These are phyloP conservation scores for Neurospora sp. DNA, from an alignment of 2,329 filamentous ascomycete genomes.

Conservation along the genomic window DNA sequence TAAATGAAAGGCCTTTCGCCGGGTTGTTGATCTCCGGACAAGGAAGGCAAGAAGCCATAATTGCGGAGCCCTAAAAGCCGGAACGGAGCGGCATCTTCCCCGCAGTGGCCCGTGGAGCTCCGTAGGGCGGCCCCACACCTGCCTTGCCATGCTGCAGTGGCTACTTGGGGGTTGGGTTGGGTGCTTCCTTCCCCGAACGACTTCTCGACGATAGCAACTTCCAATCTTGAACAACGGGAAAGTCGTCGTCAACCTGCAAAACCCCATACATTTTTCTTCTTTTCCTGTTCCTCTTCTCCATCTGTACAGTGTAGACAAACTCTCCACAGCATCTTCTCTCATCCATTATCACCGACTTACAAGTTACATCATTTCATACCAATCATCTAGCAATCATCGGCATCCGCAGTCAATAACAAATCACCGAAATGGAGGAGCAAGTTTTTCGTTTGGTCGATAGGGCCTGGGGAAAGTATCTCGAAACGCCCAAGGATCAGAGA, in stretches of 20 bases:
- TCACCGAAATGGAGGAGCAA: slow-evolving; percentile 63
- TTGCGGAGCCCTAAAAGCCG: background rate
- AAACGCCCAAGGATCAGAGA: slow-evolving; percentile 37
- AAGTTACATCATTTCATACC: background rate
- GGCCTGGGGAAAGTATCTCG: slow-evolving; percentile 53
- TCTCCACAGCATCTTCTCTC: background rate
- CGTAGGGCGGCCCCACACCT: background rate
- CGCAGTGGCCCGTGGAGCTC: background rate
- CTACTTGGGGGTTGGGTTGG: too few relatives aligned
- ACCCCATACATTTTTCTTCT: background rate
- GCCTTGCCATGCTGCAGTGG: background rate
- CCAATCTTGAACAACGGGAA: background rate
- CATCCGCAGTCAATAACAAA: background rate
- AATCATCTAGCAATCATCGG: background rate
- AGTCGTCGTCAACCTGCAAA: background rate
- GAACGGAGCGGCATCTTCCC: background rate
- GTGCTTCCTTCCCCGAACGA: background rate
- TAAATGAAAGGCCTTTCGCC: background rate
- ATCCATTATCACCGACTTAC: background rate
- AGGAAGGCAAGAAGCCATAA: background rate
- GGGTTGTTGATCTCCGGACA: background rate
- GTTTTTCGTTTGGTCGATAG: slow-evolving; percentile 60
- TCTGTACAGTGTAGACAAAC: background rate
- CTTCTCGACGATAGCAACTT: background rate
- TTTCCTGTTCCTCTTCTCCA: background rate